A percentile compares a stretch with the other conserved stretches of the same genome.
Conservation (phyloP, 306 rosid genomes). For the Rosa rugosa region DNA sequence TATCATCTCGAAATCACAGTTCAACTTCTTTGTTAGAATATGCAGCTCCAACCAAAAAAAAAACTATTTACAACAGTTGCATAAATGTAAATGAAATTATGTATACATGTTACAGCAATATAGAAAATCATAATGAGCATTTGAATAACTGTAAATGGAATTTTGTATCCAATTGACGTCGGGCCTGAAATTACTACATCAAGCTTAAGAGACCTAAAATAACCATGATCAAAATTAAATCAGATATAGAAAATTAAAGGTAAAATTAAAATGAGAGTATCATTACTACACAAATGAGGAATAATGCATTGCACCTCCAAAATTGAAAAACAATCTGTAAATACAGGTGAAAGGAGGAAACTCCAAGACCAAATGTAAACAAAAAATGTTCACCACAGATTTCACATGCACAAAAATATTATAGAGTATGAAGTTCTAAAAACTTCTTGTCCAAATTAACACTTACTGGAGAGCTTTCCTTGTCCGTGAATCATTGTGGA, state of each 20-base stretch:
- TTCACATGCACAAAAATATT: background rate
- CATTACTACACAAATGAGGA: background rate
- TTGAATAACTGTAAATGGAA: too few species aligned
- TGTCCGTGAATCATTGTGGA: constrained; percentile 94
- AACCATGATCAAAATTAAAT: constrained; percentile 18
- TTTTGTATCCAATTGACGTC: constrained; percentile 56
- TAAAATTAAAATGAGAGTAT: background rate
- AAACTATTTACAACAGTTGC: too few species aligned
- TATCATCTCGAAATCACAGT: too few species aligned
- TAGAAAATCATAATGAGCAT: too few species aligned
- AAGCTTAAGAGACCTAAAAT: constrained; percentile 87
- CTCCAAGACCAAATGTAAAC: background rate
- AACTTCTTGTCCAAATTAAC: background rate
- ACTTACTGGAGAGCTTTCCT: constrained; percentile 78
- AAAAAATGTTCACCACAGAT: background rate
- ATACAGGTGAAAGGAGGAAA: background rate
- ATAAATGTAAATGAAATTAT: too few species aligned
- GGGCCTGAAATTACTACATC: constrained; percentile 82
- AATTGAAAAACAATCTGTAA: background rate
- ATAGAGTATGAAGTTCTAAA: background rate
- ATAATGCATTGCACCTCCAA: background rate
- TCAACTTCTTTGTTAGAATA: too few species aligned
- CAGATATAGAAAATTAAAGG: constrained; percentile 16
- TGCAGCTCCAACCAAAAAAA: too few species aligned
- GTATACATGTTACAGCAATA: too few species aligned